phyloP scores from a whole-genome alignment of 306 rosid species.

The Elaeagnus macrophylla region DNA sequence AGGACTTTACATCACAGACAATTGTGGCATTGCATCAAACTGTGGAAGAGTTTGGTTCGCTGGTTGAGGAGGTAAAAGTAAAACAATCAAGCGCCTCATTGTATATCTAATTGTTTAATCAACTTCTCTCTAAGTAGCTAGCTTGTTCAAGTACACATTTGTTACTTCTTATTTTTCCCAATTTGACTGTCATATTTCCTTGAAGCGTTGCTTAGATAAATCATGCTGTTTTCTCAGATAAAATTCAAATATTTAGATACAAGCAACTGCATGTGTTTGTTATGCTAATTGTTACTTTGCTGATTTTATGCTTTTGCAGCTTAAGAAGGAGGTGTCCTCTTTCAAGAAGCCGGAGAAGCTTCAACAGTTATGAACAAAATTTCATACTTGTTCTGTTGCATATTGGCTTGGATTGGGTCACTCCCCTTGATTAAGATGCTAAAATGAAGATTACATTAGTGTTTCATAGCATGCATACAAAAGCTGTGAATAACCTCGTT shows the following conservation, averaged over 20 bases:
- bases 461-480: neutral
- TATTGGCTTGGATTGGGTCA: slow-evolving; percentile 22
- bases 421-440: slow-evolving; percentile 9
- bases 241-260: too few relatives aligned
- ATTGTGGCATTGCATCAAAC: slow-evolving; percentile 43
- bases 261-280: too few relatives aligned
- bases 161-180: too few relatives aligned
- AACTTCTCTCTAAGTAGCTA: neutral
- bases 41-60: slow-evolving; percentile 32
- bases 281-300: neutral
- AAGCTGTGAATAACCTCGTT: too few relatives aligned
- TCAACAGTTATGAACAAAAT: slow-evolving; percentile 22
- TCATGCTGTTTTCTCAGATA: too few relatives aligned
- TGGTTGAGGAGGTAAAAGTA: slow-evolving; percentile 41
- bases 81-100: neutral
- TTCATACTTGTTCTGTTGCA: slow-evolving; percentile 18
- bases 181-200: too few relatives aligned
- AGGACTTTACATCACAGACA: slow-evolving; percentile 44
- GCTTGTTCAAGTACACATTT: too few relatives aligned
- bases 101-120: neutral
- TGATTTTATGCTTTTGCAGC: slow-evolving; percentile 34
- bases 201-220: too few relatives aligned
- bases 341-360: slow-evolving; percentile 15
- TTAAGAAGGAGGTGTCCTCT: slow-evolving; percentile 26
- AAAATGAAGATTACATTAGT: neutral